These are phyloP conservation scores for Omphalea diandra DNA, from an alignment of 441 rosid species.

Conservation along the genomic window DNA sequence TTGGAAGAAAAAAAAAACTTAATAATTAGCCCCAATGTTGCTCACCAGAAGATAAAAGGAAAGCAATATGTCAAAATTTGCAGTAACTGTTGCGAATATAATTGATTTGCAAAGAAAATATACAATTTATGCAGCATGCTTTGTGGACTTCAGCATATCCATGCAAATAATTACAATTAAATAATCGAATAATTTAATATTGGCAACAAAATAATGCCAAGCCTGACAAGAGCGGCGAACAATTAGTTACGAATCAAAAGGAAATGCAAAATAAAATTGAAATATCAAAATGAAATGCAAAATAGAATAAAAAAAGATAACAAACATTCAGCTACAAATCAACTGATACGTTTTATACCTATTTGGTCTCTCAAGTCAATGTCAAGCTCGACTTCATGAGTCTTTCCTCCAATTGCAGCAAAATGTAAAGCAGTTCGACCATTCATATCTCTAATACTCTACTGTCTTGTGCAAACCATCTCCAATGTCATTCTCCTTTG, in stretches of 20 bases:
- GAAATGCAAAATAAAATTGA: not conserved
- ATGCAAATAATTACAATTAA: not conserved
- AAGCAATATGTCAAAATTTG: not conserved
- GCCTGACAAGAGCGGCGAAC: not conserved
- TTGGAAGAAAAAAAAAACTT: not conserved
- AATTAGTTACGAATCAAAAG: no score
- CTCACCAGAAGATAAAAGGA: not conserved
- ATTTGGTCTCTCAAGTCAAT: not conserved
- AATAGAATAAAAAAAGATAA: no score
- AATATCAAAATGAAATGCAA: not conserved
- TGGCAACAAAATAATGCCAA: not conserved
- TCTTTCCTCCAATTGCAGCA: constrained; percentile 15
- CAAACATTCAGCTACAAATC: no score
- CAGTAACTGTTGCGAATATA: not conserved
- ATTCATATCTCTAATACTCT: not conserved
- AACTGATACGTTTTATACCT: not conserved
- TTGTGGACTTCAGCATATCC: no score
- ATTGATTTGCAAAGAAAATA: not conserved
- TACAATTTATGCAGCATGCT: no score
- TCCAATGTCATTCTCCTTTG: not conserved
- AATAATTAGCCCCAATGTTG: no score
- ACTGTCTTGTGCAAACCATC: not conserved
- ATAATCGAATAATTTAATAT: no score
- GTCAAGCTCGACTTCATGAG: constrained; percentile 6
- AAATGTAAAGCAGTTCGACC: constrained; percentile 19